Percentiles rank a stretch among this genome's conserved stretches.
Conservation (phyloP, 2,329 filamentous ascomycete species). For the Fonsecaea monophora region DNA sequence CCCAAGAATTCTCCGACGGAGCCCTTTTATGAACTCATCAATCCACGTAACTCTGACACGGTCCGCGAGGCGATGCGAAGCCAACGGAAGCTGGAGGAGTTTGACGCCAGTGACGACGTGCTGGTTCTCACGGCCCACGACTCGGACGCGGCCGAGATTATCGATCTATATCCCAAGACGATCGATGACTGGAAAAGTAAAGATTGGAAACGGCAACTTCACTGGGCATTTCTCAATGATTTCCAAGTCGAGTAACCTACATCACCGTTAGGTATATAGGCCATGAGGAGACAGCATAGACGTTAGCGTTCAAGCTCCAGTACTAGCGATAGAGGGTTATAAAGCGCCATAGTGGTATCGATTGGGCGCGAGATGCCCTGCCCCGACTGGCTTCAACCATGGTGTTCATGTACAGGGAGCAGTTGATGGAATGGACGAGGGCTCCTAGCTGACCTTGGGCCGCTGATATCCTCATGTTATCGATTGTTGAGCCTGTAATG, state of each 20-base stretch:
- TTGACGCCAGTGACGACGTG: constrained; percentile 42
- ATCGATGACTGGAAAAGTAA: constrained; percentile 43
- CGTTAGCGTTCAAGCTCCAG: too few relatives aligned
- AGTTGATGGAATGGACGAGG: too few relatives aligned
- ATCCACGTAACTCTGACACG: constrained; percentile 40
- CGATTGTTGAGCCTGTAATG: too few relatives aligned
- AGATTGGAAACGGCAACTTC: not conserved
- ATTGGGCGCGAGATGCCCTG: too few relatives aligned
- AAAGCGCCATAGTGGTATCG: too few relatives aligned
- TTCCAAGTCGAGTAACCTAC: constrained; percentile 4
- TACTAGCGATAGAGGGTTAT: too few relatives aligned
- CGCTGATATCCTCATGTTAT: too few relatives aligned
- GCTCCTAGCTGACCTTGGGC: too few relatives aligned
- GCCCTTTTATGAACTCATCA: constrained; percentile 35
- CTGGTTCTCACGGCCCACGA: constrained; percentile 46
- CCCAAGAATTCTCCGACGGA: constrained; percentile 10
- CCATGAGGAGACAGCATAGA: too few relatives aligned
- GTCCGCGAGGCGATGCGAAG: constrained; percentile 40
- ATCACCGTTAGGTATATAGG: not conserved
- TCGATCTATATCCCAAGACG: constrained; percentile 42
- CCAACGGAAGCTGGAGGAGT: constrained; percentile 40
- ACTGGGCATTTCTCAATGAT: constrained; percentile 19
- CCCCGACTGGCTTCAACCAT: too few relatives aligned
- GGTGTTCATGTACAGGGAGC: too few relatives aligned
- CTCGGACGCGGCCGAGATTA: constrained; percentile 33